Conservation (phyloP, 495 filamentous ascomycete species). For the Cenococcum geophilum region DNA sequence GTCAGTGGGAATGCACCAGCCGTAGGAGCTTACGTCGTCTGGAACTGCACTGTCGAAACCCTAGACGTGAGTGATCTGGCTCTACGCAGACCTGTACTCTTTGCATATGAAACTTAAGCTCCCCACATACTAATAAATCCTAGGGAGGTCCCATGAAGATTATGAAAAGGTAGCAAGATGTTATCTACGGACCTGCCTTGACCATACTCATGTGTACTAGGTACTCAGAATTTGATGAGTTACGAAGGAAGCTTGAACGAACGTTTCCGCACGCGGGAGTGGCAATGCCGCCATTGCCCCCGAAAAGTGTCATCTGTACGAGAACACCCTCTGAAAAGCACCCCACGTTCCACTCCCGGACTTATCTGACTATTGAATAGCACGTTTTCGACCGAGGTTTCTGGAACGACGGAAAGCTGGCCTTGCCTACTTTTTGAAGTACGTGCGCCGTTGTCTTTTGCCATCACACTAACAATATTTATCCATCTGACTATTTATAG, state of each 20-base stretch:
- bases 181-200: neutral
- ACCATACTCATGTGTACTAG: conserved; percentile 36
- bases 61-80: conserved; percentile 51
- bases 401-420: conserved; percentile 60
- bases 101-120: conserved; percentile 7
- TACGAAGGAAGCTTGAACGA: conserved; percentile 51
- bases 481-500: conserved; percentile 37
- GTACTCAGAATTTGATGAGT: conserved; percentile 67
- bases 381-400: conserved; percentile 62
- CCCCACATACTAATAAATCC: conserved; percentile 13
- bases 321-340: conserved; percentile 5
- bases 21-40: conserved; percentile 66
- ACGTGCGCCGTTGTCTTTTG: conserved; percentile 30
- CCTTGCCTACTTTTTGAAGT: conserved; percentile 68
- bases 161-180: conserved; percentile 47
- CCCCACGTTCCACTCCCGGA: conserved; percentile 19
- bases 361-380: conserved; percentile 36
- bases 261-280: conserved; percentile 62
- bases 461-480: conserved; percentile 17
- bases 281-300: conserved; percentile 60
- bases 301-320: conserved; percentile 63
- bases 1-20: conserved; percentile 56
- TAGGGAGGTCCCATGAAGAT: conserved; percentile 57
- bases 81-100: neutral
- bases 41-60: conserved; percentile 65